Percentiles rank a stretch among this genome's conserved stretches.
Conservation (phyloP, 352 stramenopile genomes). For the Pythium aphanidermatum region DNA sequence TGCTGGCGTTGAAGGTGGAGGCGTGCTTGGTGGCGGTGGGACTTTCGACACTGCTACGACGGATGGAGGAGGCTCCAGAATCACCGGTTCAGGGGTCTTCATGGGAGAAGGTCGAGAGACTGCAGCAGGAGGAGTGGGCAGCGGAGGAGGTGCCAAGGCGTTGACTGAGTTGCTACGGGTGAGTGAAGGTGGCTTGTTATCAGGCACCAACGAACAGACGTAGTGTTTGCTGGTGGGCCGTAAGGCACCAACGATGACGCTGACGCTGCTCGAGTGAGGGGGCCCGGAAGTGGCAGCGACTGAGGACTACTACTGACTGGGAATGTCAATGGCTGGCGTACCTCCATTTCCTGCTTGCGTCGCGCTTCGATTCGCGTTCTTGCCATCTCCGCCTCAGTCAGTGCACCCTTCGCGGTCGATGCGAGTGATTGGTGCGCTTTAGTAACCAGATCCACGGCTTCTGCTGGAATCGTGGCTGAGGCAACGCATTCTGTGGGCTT, state of each 20-base stretch:
- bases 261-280: slow-evolving; percentile 24
- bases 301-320: no score
- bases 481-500: no score
- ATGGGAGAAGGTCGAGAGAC: background rate
- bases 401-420: slow-evolving; percentile 46
- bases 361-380: slow-evolving; percentile 58
- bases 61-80: no score
- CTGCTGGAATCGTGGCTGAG: no score
- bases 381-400: slow-evolving; percentile 64
- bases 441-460: background rate
- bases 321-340: slow-evolving; percentile 32
- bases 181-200: background rate
- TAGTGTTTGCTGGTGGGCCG: background rate
- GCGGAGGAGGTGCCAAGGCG: background rate
- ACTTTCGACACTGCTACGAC: background rate
- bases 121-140: background rate
- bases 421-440: slow-evolving; percentile 36
- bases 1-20: background rate
- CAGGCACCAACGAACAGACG: background rate
- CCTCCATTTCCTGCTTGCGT: slow-evolving; percentile 48
- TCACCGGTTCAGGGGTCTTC: background rate
- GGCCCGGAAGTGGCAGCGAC: background rate
- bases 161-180: slow-evolving; percentile 13
- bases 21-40: background rate
- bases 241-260: slow-evolving; percentile 17